Base-by-base conservation (phyloP, 257 asterid genomes). In the Asclepias syriaca region DNA sequence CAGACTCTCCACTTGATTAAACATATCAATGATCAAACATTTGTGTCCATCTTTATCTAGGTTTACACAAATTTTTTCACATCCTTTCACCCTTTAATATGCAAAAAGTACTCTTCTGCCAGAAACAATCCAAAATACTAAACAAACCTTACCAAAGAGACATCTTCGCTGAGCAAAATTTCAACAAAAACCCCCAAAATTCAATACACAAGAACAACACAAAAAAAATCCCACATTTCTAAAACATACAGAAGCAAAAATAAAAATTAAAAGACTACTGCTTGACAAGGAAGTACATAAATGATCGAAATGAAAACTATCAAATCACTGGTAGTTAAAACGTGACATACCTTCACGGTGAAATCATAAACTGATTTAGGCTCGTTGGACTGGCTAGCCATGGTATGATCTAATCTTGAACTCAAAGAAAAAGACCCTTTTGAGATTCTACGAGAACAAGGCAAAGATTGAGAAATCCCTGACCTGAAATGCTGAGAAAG, bases 341-440 rank as follows among this genome's bases (percentile, higher is more conserved):
- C 16, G 6, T 1, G 1, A 45, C 65, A 61, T 24, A 93, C 98
- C 96, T 93, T 89, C 7, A 93, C 95, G 51, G 95, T 91, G 84
- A 93, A 93, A 5, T 89, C 96, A 75, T 93, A 89, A 67, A 93
- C 72, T 19, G 96, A 93, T 69, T 88, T 87, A 77, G 96, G 96
- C 46, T 69, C 79, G 79, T 50, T 74, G 12, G 94, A 87, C 50
- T 83, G 89, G 56, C 74, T 79, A 61, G 97, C 93, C 98, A 91
- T 93, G 7, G 65, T 60, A 32, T 68, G 61, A 15, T 74, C 75
- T 57, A 71, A 76, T 76, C 77, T 77, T 34, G 66, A 71, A 70
- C 65, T 46, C 45, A 37, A 49, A 66, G 63, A 34, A 11, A 60
- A 40, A 70, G 45, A 37, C 43, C 71, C 78, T 27, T 71, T 74